Evolutionary conservation across 192 early-diverging fungal species (phyloP).

Genomic region (Rhizoclosmatium globosum): DNA sequence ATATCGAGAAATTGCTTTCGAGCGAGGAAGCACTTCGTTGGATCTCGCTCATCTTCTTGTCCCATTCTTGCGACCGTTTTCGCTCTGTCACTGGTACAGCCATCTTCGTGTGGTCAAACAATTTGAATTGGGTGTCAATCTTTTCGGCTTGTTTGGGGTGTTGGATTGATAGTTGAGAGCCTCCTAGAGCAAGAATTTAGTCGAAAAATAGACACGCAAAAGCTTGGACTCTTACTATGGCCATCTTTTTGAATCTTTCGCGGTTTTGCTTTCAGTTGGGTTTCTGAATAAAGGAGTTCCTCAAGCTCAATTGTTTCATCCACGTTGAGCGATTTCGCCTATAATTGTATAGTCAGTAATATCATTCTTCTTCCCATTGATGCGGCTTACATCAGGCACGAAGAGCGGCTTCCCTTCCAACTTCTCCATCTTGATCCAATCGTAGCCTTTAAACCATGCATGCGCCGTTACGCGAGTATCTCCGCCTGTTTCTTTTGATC

Average conservation of each 20-base stretch:
- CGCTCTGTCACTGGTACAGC: neutral
- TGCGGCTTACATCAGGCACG: slow-evolving; percentile 76
- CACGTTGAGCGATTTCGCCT: slow-evolving; percentile 91
- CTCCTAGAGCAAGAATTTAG: slow-evolving; percentile 30
- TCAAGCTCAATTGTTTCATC: slow-evolving; percentile 96
- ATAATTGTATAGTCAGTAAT: too few relatives aligned
- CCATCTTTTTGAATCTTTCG: slow-evolving; percentile 58
- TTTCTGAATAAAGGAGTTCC: slow-evolving; percentile 92
- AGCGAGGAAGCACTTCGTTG: neutral
- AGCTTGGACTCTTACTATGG: slow-evolving; percentile 44
- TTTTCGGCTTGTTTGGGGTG: slow-evolving; percentile 56
- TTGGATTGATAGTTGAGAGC: neutral
- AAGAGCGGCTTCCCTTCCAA: slow-evolving; percentile 82
- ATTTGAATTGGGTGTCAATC: slow-evolving; percentile 85
- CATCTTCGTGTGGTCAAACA: slow-evolving; percentile 77
- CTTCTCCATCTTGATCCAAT: slow-evolving; percentile 79
- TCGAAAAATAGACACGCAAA: slow-evolving; percentile 34
- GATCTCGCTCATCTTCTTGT: slow-evolving; percentile 16
- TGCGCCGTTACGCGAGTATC: slow-evolving; percentile 72
- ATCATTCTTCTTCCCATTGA: too few relatives aligned
- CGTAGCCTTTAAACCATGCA: slow-evolving; percentile 79
- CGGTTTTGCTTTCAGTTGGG: slow-evolving; percentile 85
- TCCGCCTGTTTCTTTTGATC: slow-evolving; percentile 75
- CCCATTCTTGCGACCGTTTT: slow-evolving; percentile 29
- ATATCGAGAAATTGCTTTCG: neutral